Evolutionary conservation across 2,329 filamentous ascomycete species (phyloP).

Genomic region (Penicillium sp.): DNA sequence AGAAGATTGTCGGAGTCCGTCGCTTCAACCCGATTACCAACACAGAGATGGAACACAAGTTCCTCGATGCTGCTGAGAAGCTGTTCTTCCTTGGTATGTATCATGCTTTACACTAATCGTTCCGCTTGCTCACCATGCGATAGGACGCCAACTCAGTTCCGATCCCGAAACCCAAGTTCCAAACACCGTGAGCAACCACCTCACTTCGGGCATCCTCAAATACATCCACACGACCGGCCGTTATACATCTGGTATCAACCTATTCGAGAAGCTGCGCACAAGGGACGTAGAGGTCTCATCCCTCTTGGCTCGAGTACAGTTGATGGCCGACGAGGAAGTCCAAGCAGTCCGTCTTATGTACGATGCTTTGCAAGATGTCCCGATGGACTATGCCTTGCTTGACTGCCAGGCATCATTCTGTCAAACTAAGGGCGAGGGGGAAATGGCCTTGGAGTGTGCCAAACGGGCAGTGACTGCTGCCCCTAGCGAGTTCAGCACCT

Average conservation of each 20-base stretch:
- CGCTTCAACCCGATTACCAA: conserved; percentile 97
- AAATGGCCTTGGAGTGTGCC: conserved; percentile 87
- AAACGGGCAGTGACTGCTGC: conserved; percentile 93
- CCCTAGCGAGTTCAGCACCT: conserved; percentile 95
- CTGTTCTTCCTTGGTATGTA: conserved; percentile 82
- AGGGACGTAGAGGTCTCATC: conserved; percentile 94
- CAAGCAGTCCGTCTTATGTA: conserved; percentile 85
- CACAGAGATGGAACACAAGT: conserved; percentile 97
- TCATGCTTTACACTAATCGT: not conserved
- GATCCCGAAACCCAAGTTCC: conserved; percentile 97
- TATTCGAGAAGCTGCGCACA: conserved; percentile 91
- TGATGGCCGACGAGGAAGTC: conserved; percentile 97
- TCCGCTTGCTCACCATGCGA: conserved; percentile 17
- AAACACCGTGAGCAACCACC: conserved; percentile 92
- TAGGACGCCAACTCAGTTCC: conserved; percentile 92
- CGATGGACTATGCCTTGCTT: conserved; percentile 97
- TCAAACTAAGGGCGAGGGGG: conserved; percentile 80
- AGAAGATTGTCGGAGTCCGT: conserved; percentile 95
- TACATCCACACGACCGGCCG: conserved; percentile 96
- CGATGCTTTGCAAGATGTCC: conserved; percentile 82
- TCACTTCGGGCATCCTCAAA: conserved; percentile 87
- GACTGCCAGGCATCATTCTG: conserved; percentile 93
- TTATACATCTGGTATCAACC: conserved; percentile 91
- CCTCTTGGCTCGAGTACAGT: conserved; percentile 82
- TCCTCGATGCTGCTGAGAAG: conserved; percentile 88